Evolutionary conservation across 176 grass and related monocot species (phyloP).

Genomic region (Triticum timopheevii): DNA sequence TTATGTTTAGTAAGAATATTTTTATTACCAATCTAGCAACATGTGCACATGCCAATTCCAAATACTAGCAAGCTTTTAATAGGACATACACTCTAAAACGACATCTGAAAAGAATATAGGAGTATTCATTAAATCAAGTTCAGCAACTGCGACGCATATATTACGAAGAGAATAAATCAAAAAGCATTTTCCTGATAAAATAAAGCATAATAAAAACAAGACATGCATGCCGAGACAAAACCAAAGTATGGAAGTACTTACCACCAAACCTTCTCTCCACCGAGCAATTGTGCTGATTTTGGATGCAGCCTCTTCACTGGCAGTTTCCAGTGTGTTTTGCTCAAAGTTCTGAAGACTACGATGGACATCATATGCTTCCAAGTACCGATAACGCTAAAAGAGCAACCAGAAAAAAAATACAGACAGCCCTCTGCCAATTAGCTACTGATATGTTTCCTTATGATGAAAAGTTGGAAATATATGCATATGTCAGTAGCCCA

Average conservation of each 20-base stretch:
- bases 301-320: slow-evolving; percentile 50
- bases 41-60: not conserved
- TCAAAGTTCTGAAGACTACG: slow-evolving; percentile 62
- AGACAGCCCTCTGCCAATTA: slow-evolving; percentile 6
- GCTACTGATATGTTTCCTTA: not conserved
- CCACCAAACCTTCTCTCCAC: slow-evolving; percentile 84
- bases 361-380: slow-evolving; percentile 86
- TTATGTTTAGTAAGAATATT: not conserved
- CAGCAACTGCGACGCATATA: not conserved
- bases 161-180: slow-evolving; percentile 12
- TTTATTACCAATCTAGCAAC: not conserved
- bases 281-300: slow-evolving; percentile 60
- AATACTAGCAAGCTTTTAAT: not conserved
- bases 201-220: slow-evolving; percentile 19
- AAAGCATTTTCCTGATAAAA: slow-evolving; percentile 7
- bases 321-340: slow-evolving; percentile 48
- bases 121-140: not conserved
- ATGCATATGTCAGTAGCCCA: slow-evolving; percentile 3
- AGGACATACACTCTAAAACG: not conserved
- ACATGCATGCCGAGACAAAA: slow-evolving; percentile 3
- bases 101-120: not conserved
- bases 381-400: slow-evolving; percentile 67
- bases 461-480: not conserved
- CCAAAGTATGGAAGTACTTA: slow-evolving; percentile 51
- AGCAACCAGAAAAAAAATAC: slow-evolving; percentile 30